Base-by-base conservation (phyloP, 768 basidiomycete species). In the Scleroderma bovista region DNA sequence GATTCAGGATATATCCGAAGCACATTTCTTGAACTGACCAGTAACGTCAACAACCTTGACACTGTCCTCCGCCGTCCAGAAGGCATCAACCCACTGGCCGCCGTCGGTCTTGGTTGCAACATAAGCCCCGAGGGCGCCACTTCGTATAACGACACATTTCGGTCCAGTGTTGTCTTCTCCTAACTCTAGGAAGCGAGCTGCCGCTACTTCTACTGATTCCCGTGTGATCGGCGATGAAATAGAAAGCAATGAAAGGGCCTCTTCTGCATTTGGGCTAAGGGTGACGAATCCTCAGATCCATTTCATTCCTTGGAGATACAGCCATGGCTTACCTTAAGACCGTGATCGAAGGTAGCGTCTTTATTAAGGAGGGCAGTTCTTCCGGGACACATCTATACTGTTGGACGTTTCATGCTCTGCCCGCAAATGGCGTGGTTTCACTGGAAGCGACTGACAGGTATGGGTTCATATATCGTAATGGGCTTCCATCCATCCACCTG, bases 251-350 rank as follows among this genome's bases (percentile, higher is more conserved):
- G 72, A 67, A 26, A 88, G 69, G 0, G 89, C 90, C 63, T 95
- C 92, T 56, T 87, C 82, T 19, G 92, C 89, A 60, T 95, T 94
- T 3, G 92, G 92, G 56, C 90, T 91, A 17, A 44, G 34, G 13
- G 20, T 22, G 45, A 26, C 47, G 38, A n/a, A 20, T 13, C 39
- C 7, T 33, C 23, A 33, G 16, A 36, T 6, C 12, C 15, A 24
- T n/a, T 31, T 32, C 26, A 29, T 29, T 29, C 5, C 5, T 9
- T 29, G 9, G 26, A 29, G 26, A 24, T 13, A 8, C 48, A 8
- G 20, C 17, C 44, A 19, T 33, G n/a, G 23, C 67, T 17, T 56
- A 86, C 83, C 88, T 92, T 24, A 95, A 69, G 26, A 94, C 75
- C 31, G 75, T 66, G 45, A 94, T 75, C 20, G 67, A 68, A 15